A percentile compares a stretch with the other conserved stretches of the same genome.
Evolutionary conservation across 306 rosid species (phyloP).

Genomic region (Trichosanthes cucumerina): DNA sequence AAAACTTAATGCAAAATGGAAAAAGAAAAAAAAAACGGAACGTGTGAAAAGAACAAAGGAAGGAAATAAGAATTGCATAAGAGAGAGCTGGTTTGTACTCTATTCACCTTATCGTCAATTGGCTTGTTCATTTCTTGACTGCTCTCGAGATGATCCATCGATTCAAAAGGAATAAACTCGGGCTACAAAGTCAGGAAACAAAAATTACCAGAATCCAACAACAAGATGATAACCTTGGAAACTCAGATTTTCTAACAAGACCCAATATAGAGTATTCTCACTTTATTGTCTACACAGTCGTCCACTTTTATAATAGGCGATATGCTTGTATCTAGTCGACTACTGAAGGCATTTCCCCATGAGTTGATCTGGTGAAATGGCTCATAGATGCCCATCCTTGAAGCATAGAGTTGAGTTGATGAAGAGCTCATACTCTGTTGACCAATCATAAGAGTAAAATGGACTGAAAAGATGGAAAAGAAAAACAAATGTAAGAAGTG

Average conservation of each 20-base stretch:
- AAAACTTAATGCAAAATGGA: neutral
- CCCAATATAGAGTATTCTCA: constrained; percentile 7
- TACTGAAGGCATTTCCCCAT: constrained; percentile 57
- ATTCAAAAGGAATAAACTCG: constrained; percentile 42
- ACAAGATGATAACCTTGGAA: constrained; percentile 8
- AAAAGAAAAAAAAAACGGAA: neutral
- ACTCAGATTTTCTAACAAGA: neutral
- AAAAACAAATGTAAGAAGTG: neutral
- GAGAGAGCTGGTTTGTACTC: constrained; percentile 6
- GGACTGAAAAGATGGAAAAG: constrained; percentile 1
- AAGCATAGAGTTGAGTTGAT: constrained; percentile 37
- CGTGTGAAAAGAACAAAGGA: neutral
- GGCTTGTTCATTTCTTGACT: constrained; percentile 47
- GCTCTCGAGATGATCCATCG: constrained; percentile 32
- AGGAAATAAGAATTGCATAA: neutral
- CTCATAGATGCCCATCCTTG: constrained; percentile 69
- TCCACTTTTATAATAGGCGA: constrained; percentile 40
- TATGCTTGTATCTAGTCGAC: constrained; percentile 33
- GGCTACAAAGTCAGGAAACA: constrained; percentile 32
- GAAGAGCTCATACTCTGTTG: constrained; percentile 48
- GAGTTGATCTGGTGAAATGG: constrained; percentile 61
- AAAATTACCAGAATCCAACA: constrained; percentile 13
- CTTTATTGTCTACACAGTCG: constrained; percentile 41
- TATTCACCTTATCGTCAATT: constrained; percentile 50
- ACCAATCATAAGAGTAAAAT: constrained; percentile 6